Evolutionary conservation across 2,329 filamentous ascomycete genomes (phyloP), one percentile per base, ranked within the genome.

Genomic region (Aspergillus sp.): DNA sequence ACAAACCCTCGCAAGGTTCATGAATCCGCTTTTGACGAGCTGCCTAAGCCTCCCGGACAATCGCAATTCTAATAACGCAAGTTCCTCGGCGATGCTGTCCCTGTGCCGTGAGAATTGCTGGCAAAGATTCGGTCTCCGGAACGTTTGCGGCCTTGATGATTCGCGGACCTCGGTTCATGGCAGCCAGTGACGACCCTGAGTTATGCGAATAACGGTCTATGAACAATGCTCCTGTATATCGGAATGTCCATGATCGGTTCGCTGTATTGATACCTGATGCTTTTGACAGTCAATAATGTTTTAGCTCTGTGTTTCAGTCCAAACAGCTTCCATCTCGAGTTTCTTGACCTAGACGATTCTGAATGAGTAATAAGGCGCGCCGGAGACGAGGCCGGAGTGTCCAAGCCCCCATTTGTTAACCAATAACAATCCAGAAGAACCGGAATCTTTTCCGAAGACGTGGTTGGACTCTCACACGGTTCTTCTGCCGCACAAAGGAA

Each of bases 361-460:
- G n/a, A 41, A 47, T 48, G 52, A 54, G 52, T 54, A 54, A 53
- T 46, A 23, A 27, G 31, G 27, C 12, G 12, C 45, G 14, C 14
- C 52, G 45, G 52, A 41, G 45, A 24, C n/a, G 35, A 48, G 35
- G 35, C 52, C 52, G 52, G 43, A 35, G 21, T 19, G 23, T 24
- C 17, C 41, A 39, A 19, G 39, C 45, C 12, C 19, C 21, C 46
- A 45, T 19, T 39, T 33, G 39, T 27, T 23, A 31, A 37, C 54
- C 54, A 56, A 56, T 56, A n/a, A 44, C 8, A 37, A 45, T 27
- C 12, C 15, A 21, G 39, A 21, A 2, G 15, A 21, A 44, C 24
- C 54, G 54, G 54, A 51, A 27, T 56, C 40, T 56, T 50, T 51
- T 56, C 54, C 54, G 54, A 45, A 9, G 2, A 39, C 21, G 37